phyloP scores from a whole-genome alignment of 768 basidiomycete genomes.

The Crepidotus variabilis region DNA sequence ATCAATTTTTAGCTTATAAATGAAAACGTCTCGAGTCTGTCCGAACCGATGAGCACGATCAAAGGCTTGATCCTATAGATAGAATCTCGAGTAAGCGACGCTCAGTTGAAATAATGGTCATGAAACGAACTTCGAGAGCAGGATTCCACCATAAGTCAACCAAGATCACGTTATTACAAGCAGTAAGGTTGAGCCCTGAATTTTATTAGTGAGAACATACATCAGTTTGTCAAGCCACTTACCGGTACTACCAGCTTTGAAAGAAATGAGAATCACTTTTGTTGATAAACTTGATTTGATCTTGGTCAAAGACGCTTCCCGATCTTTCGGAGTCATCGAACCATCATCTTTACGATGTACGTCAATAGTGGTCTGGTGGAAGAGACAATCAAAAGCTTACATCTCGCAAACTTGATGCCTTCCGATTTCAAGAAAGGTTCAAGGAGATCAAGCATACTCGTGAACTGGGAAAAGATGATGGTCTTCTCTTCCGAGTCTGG shows the following conservation, averaged over 20 bases:
- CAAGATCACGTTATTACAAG: slow-evolving; percentile 92
- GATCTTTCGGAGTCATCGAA: slow-evolving; percentile 71
- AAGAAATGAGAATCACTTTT: slow-evolving; percentile 87
- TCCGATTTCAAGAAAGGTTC: slow-evolving; percentile 75
- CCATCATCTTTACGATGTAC: slow-evolving; percentile 71
- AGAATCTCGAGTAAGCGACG: neutral
- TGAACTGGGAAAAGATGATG: slow-evolving; percentile 95
- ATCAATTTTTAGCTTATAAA: slow-evolving; percentile 85
- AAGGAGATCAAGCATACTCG: slow-evolving; percentile 80
- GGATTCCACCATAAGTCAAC: slow-evolving; percentile 97
- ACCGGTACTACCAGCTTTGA: slow-evolving; percentile 97
- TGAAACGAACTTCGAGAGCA: slow-evolving; percentile 62
- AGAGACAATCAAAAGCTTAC: slow-evolving; percentile 45
- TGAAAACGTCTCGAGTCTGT: slow-evolving; percentile 82
- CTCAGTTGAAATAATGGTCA: slow-evolving; percentile 11
- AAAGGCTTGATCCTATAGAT: slow-evolving; percentile 80
- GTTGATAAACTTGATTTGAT: slow-evolving; percentile 59
- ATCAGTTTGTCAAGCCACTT: slow-evolving; percentile 15
- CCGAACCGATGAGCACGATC: slow-evolving; percentile 90
- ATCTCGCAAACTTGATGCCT: slow-evolving; percentile 75
- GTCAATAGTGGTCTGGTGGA: slow-evolving; percentile 1
- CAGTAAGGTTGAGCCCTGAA: slow-evolving; percentile 82
- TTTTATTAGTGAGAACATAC: slow-evolving; percentile 5
- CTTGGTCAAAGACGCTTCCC: slow-evolving; percentile 69
- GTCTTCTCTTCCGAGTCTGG: slow-evolving; percentile 76